Conservation (phyloP, 768 basidiomycete species). For the Psilocybe subaeruginosa region DNA sequence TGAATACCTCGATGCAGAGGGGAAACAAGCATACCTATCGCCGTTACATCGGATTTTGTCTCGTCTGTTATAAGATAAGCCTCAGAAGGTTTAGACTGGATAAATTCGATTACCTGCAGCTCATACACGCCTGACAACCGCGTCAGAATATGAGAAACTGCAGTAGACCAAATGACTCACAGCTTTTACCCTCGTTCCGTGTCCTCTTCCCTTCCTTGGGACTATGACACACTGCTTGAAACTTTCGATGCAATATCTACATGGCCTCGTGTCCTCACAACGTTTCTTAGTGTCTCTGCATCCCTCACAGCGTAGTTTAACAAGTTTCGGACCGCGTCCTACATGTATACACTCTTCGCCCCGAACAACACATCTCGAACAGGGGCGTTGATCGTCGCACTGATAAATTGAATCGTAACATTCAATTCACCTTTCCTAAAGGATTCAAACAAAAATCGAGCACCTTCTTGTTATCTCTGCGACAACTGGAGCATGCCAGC, state of each 20-base stretch:
- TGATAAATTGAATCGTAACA: conserved; percentile 24
- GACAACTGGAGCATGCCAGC: conserved; percentile 60
- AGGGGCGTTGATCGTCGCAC: conserved; percentile 69
- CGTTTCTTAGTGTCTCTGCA: conserved; percentile 59
- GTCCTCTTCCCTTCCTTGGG: conserved; percentile 57
- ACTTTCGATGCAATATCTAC: conserved; percentile 50
- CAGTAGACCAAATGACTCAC: conserved; percentile 37
- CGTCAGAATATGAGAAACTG: not conserved
- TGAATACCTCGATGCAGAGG: conserved; percentile 7
- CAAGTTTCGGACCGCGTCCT: conserved; percentile 56
- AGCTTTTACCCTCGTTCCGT: conserved; percentile 63
- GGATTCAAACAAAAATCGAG: conserved; percentile 4
- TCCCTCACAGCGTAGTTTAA: conserved; percentile 61
- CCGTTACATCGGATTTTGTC: conserved; percentile 69
- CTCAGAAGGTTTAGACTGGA: not conserved
- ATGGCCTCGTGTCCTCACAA: conserved; percentile 64
- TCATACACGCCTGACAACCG: conserved; percentile 54
- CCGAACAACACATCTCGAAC: conserved; percentile 58
- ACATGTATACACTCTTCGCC: conserved; percentile 60
- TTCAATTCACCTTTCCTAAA: not conserved
- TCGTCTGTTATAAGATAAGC: conserved; percentile 38
- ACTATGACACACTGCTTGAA: conserved; percentile 51
- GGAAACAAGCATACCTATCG: conserved; percentile 40
- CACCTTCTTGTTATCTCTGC: conserved; percentile 70
- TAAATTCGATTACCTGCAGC: conserved; percentile 52